Evolutionary conservation across 306 rosid species (phyloP).

Genomic region (Fagus crenata): DNA sequence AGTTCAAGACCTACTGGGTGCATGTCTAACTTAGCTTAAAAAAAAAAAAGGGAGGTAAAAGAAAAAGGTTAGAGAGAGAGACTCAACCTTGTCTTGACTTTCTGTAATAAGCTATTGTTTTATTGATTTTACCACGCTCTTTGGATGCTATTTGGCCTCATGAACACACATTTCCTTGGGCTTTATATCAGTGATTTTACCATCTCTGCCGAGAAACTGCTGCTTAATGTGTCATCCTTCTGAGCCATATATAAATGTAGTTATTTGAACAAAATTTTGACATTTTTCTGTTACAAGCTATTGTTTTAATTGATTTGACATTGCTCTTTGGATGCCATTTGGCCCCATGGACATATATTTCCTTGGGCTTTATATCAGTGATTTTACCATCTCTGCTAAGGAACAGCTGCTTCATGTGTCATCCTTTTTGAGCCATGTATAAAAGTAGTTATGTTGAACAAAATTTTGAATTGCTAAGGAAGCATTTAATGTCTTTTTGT

Average conservation of each 20-base stretch:
- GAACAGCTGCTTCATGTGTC: neutral
- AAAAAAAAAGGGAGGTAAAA: neutral
- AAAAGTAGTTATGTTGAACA: neutral
- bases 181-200: neutral
- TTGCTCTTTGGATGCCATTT: neutral
- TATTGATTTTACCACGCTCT: too few relatives aligned
- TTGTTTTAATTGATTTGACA: neutral
- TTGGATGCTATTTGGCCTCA: too few relatives aligned
- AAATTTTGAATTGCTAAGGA: neutral
- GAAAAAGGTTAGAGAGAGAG: neutral
- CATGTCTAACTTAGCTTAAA: neutral
- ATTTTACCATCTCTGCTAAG: neutral
- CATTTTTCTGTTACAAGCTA: neutral
- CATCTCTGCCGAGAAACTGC: neutral
- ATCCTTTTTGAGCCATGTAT: neutral
- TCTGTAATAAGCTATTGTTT: neutral
- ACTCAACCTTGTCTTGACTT: neutral
- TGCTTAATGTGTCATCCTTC: neutral
- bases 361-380: neutral
- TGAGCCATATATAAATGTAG: neutral
- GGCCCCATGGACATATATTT: neutral
- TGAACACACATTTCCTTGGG: neutral
- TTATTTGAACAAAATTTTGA: neutral
- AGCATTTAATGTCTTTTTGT: neutral
- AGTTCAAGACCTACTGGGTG: neutral